phyloP scores from a whole-genome alignment of 805 yeast species.

The Suhomyces xylopsoci region DNA sequence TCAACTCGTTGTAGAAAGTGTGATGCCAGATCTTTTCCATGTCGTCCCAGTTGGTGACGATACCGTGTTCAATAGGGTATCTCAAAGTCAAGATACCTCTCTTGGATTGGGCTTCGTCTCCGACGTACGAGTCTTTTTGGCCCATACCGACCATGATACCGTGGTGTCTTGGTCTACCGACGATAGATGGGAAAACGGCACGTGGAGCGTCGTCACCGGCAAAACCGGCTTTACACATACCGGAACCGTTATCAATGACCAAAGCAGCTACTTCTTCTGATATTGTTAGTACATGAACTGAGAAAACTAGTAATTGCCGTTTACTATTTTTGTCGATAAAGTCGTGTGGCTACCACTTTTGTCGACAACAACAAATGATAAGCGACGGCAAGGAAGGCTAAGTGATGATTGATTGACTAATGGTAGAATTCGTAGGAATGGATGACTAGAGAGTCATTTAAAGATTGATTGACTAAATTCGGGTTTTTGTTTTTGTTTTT shows the following conservation, averaged over 20 bases:
- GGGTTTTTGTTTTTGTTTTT: no score
- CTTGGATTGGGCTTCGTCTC: slow-evolving; percentile 99
- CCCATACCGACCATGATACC: slow-evolving; percentile 99
- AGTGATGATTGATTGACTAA: no score
- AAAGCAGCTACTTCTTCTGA: slow-evolving; percentile 51
- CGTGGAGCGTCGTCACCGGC: slow-evolving; percentile 99
- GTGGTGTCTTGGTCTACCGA: slow-evolving; percentile 99
- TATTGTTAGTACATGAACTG: slow-evolving; percentile 24
- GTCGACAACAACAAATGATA: slow-evolving; percentile 5
- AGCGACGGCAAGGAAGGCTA: not conserved
- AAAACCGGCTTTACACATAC: slow-evolving; percentile 99
- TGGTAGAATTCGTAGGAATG: no score
- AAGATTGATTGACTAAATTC: not conserved
- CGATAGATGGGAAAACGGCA: slow-evolving; percentile 99
- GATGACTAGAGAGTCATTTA: not conserved
- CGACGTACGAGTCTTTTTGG: slow-evolving; percentile 99
- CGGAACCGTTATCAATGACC: slow-evolving; percentile 99
- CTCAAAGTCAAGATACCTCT: slow-evolving; percentile 99
- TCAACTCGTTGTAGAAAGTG: slow-evolving; percentile 99
- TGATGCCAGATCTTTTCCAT: slow-evolving; percentile 99
- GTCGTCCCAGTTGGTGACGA: slow-evolving; percentile 99
- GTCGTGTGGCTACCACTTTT: slow-evolving; percentile 1
- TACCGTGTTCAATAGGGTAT: slow-evolving; percentile 99
- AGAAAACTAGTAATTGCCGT: no score
- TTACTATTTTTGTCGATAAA: no score